Base-by-base conservation (phyloP, 1,284 basidiomycete genomes). In the Sutorius eximius region DNA sequence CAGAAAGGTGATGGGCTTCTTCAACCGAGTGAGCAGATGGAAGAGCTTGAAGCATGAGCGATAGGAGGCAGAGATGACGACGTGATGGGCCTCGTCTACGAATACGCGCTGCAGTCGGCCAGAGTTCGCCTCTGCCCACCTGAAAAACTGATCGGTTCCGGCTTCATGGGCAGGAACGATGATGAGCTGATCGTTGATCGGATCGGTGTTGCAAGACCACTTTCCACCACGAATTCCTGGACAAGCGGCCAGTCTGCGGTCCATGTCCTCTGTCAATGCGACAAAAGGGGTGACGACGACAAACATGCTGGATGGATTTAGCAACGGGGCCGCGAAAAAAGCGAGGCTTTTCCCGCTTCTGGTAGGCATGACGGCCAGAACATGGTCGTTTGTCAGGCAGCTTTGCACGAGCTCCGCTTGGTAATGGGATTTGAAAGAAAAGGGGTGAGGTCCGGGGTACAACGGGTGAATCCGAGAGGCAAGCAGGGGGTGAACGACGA, bases 71-170 rank as follows among this genome's bases (percentile, higher is more conserved):
- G 57, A 65, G 0, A 38, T 47, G 2, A 58, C 12, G 13, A 67
- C n/a, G 8, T 68, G 52, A 12, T 67, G 66, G 2, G 58, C 57
- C 42, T 68, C 59, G 5, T 68, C 62, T 1, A 66, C 16, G 16
- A 67, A 63, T 0, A 65, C 7, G 0, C 7, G 0, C 51, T 12
- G 9, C 5, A 36, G 6, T 36, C 16, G 13, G 0, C n/a, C n/a
- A 5, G 11, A 38, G 18, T 20, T 20, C 5, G 37, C 37, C 3
- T 38, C 9, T 5, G 37, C 37, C 37, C 37, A 38, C 7, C 20
- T 10, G 18, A 20, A 38, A 20, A 38, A 38, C 0, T 5, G 18
- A 2, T 10, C 0, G 1, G 37, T 18, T 9, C 18, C 37, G 0
- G 37, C 37, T 38, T 38, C 18, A 11, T 38, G 37, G 18, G 37